Base-by-base conservation (phyloP, 2,329 filamentous ascomycete genomes). In the Aspergillus pseudoviridinutans region DNA sequence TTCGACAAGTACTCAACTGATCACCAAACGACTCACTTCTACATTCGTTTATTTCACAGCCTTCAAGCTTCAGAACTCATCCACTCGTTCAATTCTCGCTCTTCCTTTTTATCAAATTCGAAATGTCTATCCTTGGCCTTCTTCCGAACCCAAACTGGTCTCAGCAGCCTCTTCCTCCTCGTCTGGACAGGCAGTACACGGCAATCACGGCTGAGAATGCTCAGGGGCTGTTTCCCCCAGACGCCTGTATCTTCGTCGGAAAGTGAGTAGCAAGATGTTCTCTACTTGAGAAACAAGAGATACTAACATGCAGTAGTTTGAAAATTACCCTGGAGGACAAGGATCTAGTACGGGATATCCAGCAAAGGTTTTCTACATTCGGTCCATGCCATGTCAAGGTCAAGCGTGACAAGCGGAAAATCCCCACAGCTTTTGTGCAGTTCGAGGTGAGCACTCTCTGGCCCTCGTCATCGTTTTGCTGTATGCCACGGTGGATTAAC, bases 351-450 rank as follows among this genome's bases (percentile, higher is more conserved):
- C 56, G 65, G 35, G 67, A 70, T 25, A 57, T 74, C n/a, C 66
- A 70, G 52, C 27, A 59, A 0, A 51, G 63, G 3, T 75, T 76
- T 56, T 64, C 62, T n/a, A 28, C 35, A 6, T 72, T 68, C 56
- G 74, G 74, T 1, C 55, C 56, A n/a, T 72, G 72, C 50, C 66
- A 73, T 59, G 67, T 73, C 50, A 75, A 74, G 53, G 66, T 75
- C 24, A 72, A 71, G 24, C 61, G 65, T 17, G 68, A 75, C 59
- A 65, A 62, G 44, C 69, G 71, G 53, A 68, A 64, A 14, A 64
- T 76, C 14, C 72, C 73, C 0, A 70, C 66, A 41, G 75, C 68
- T 14, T 74, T 76, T 65, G 67, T 76, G 24, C 74, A 76, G 55
- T 77, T 73, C 57, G 68, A 76, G 60, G 74, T 72, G 62, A 54